phyloP scores from a whole-genome alignment of 805 yeast species.

The Wickerhamiella brachini region DNA sequence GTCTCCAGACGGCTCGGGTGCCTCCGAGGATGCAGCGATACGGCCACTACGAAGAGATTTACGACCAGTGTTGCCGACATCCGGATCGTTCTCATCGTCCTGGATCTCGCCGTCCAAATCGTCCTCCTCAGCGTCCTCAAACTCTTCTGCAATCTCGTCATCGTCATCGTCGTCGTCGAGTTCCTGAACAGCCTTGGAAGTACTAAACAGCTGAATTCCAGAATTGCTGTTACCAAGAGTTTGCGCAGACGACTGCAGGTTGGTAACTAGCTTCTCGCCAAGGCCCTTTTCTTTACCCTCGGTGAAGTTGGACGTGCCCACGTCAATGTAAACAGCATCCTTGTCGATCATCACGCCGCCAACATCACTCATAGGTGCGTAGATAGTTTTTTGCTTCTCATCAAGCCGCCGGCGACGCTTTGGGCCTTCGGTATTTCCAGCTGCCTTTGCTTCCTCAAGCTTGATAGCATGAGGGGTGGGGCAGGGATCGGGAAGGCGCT shows the following conservation, averaged over 20 bases:
- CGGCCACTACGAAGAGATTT: slow-evolving; percentile 15
- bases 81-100: slow-evolving; percentile 35
- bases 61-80: slow-evolving; percentile 16
- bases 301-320: slow-evolving; percentile 43
- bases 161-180: slow-evolving; percentile 28
- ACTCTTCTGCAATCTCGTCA: slow-evolving; percentile 29
- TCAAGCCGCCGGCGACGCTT: slow-evolving; percentile 76
- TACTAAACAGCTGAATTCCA: slow-evolving; percentile 63
- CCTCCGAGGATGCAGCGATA: neutral
- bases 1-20: neutral
- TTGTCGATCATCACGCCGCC: slow-evolving; percentile 95
- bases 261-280: slow-evolving; percentile 77
- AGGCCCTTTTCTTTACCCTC: slow-evolving; percentile 59
- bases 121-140: slow-evolving; percentile 22
- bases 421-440: slow-evolving; percentile 36
- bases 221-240: slow-evolving; percentile 43
- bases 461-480: slow-evolving; percentile 93
- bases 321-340: slow-evolving; percentile 92
- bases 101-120: slow-evolving; percentile 26
- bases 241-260: slow-evolving; percentile 55
- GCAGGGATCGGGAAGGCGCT: slow-evolving; percentile 94
- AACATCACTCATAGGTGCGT: slow-evolving; percentile 99
- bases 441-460: slow-evolving; percentile 55
- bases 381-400: slow-evolving; percentile 83
- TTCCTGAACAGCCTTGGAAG: slow-evolving; percentile 37